A percentile compares a stretch with the other conserved stretches of the same genome.
These are phyloP conservation scores for Gautieria morchelliformis DNA, from an alignment of 768 basidiomycete genomes.

Conservation along the genomic window DNA sequence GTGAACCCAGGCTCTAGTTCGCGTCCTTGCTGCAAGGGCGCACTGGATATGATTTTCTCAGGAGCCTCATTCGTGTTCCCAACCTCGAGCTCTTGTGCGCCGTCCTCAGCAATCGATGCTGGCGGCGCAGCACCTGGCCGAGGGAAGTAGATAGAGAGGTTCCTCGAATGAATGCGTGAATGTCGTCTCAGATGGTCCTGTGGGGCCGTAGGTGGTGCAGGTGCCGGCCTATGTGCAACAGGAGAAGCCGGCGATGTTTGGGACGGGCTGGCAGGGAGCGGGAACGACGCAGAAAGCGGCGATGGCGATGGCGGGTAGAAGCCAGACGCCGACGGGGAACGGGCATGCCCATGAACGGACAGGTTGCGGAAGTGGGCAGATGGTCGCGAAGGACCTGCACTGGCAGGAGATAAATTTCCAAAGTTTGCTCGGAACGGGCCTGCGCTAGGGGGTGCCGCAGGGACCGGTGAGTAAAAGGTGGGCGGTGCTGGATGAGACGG, in stretches of 20 bases:
- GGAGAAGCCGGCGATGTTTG: not conserved
- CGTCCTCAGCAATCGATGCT: constrained; percentile 60
- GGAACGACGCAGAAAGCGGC: constrained; percentile 35
- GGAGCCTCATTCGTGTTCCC: constrained; percentile 27
- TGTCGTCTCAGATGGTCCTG: constrained; percentile 35
- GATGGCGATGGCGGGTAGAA: constrained; percentile 37
- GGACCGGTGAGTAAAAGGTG: constrained; percentile 14
- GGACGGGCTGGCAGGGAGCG: constrained; percentile 19
- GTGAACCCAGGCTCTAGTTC: constrained; percentile 48
- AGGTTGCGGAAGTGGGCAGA: constrained; percentile 20
- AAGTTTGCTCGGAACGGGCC: constrained; percentile 21
- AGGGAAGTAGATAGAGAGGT: constrained; percentile 88
- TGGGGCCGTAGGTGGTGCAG: constrained; percentile 4
- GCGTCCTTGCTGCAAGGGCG: constrained; percentile 20
- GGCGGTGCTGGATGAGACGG: constrained; percentile 10
- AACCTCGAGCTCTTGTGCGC: constrained; percentile 41
- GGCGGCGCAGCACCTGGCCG: constrained; percentile 56
- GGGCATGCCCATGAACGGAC: constrained; percentile 28
- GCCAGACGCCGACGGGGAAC: constrained; percentile 43
- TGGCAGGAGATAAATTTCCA: constrained; percentile 14
- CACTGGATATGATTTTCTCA: constrained; percentile 21
- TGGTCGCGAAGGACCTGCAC: constrained; percentile 13
- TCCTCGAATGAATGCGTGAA: constrained; percentile 77
- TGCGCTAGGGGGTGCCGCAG: constrained; percentile 17
- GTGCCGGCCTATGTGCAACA: not conserved